A percentile compares a stretch with the other conserved stretches of the same genome.
Evolutionary conservation across 1,284 basidiomycete genomes (phyloP).

Genomic region (Cryptococcus sp.): DNA sequence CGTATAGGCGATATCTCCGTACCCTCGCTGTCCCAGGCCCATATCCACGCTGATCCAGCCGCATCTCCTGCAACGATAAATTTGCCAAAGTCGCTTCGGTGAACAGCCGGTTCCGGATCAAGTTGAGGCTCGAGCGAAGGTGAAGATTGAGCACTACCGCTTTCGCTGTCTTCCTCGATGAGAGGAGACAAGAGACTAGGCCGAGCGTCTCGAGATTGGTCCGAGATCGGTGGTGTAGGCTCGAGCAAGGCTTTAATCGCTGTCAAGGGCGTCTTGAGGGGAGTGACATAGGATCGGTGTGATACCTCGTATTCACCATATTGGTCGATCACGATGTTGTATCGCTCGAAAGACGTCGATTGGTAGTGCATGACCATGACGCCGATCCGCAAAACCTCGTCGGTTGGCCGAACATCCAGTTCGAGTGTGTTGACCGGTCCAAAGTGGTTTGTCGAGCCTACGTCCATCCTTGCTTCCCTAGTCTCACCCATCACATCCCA

Average conservation of each 20-base stretch:
- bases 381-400: not conserved
- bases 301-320: slow-evolving; percentile 1
- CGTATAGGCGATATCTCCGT: slow-evolving; percentile 1
- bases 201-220: not conserved
- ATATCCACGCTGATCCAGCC: slow-evolving; percentile 32
- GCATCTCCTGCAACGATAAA: slow-evolving; percentile 37
- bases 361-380: slow-evolving; percentile 29
- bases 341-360: slow-evolving; percentile 21
- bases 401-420: slow-evolving; percentile 9
- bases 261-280: not conserved
- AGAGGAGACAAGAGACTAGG: not conserved
- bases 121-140: not conserved
- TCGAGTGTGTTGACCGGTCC: slow-evolving; percentile 24
- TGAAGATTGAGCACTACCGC: not conserved
- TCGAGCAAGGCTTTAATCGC: not conserved
- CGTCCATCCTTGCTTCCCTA: slow-evolving; percentile 29
- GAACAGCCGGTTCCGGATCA: not conserved
- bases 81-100: slow-evolving; percentile 18
- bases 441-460: slow-evolving; percentile 21
- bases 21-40: slow-evolving; percentile 27
- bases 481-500: slow-evolving; percentile 7
- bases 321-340: slow-evolving; percentile 18
- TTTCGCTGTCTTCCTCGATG: not conserved
- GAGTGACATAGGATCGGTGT: slow-evolving; percentile 1
- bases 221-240: not conserved